Evolutionary conservation across 345 rosid genomes (phyloP).

Genomic region (Barbarea vulgaris): DNA sequence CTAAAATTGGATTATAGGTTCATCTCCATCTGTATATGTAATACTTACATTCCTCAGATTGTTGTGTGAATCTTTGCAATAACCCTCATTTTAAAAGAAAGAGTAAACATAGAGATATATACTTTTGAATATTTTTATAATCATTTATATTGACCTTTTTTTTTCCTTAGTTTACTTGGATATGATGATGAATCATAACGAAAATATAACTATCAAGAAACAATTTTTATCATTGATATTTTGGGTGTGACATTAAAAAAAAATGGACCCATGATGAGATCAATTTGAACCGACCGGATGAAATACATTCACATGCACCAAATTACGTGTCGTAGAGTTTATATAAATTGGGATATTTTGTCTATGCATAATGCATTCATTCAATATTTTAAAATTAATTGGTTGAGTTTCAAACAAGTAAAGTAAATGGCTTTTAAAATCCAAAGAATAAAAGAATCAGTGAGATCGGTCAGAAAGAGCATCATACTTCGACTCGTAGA

Average conservation of each 20-base stretch:
- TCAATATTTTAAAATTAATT: not conserved
- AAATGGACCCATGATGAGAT: constrained; percentile 16
- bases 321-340: constrained; percentile 15
- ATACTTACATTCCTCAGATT: constrained; percentile 1
- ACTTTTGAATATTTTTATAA: not conserved
- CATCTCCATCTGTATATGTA: constrained; percentile 13
- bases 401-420: constrained; percentile 39
- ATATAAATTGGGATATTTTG: not conserved
- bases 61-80: constrained; percentile 25
- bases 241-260: not conserved
- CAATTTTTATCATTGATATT: not conserved
- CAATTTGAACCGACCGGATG: constrained; percentile 23
- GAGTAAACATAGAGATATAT: constrained; percentile 13
- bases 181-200: not conserved
- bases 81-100: constrained; percentile 9
- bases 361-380: constrained; percentile 6
- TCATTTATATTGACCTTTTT: not conserved
- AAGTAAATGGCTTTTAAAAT: constrained; percentile 26
- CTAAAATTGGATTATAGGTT: constrained; percentile 36
- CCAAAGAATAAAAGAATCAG: constrained; percentile 27
- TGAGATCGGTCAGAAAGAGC: constrained; percentile 18
- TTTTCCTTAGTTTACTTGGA: not conserved
- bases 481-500: constrained; percentile 16
- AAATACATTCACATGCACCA: constrained; percentile 21
- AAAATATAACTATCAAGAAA: not conserved